These are phyloP conservation scores for Kodamaea sp. DNA, from an alignment of 1,139 yeast genomes.

Conservation along the genomic window DNA sequence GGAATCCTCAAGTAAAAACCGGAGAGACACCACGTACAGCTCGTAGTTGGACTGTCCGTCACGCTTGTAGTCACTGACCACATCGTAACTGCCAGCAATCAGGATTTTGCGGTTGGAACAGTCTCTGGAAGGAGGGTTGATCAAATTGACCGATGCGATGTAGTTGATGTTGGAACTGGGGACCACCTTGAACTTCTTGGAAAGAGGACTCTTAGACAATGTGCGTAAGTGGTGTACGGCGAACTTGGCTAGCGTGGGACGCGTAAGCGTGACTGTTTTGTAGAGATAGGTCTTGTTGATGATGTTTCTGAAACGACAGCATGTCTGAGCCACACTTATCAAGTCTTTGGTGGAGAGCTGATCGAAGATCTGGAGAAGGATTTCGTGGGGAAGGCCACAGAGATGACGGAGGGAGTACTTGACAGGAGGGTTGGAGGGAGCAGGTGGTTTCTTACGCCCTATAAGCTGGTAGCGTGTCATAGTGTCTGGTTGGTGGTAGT, in stretches of 20 bases:
- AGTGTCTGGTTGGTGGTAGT: neutral
- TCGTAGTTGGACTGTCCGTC: conserved; percentile 23
- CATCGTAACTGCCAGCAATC: conserved; percentile 42
- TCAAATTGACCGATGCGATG: conserved; percentile 26
- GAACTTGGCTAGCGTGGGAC: conserved; percentile 34
- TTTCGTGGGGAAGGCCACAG: conserved; percentile 45
- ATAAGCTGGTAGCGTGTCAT: conserved; percentile 39
- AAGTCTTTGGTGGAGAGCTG: conserved; percentile 24
- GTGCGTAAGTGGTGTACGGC: conserved; percentile 27
- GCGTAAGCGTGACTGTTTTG: conserved; percentile 27
- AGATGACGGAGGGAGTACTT: conserved; percentile 32
- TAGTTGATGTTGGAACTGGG: conserved; percentile 35
- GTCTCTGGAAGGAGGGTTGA: conserved; percentile 36
- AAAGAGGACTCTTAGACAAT: conserved; percentile 4
- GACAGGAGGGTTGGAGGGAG: conserved; percentile 2
- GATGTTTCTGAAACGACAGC: conserved; percentile 37
- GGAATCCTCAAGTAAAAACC: conserved; percentile 29
- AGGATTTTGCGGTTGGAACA: conserved; percentile 24
- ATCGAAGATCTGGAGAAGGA: conserved; percentile 35
- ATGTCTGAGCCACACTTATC: conserved; percentile 33
- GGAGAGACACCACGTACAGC: conserved; percentile 28
- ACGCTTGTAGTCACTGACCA: conserved; percentile 25
- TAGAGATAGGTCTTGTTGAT: conserved; percentile 41
- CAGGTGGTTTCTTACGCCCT: conserved; percentile 33
- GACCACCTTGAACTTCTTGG: conserved; percentile 7